phyloP scores from a whole-genome alignment of 805 yeast species.

The Isabelozyma rhagii region DNA sequence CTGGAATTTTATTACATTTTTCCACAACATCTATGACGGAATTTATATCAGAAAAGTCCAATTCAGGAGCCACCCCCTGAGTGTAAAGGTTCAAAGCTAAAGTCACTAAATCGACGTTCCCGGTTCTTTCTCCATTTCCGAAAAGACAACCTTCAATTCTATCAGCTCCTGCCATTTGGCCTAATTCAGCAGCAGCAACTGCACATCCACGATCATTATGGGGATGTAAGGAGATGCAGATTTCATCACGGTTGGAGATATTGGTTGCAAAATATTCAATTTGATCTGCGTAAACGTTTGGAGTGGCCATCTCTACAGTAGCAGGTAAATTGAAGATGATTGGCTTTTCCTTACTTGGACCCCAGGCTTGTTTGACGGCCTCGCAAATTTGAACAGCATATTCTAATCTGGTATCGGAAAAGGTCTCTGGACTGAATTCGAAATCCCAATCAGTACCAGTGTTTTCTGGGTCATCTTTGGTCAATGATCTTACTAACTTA shows the following conservation, averaged over 20 bases:
- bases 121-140: slow-evolving; percentile 87
- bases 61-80: slow-evolving; percentile 68
- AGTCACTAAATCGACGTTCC: slow-evolving; percentile 80
- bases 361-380: slow-evolving; percentile 75
- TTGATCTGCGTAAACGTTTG: slow-evolving; percentile 82
- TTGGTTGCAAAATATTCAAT: slow-evolving; percentile 67
- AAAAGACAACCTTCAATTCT: slow-evolving; percentile 83
- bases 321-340: slow-evolving; percentile 83
- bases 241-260: slow-evolving; percentile 63
- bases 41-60: slow-evolving; percentile 68
- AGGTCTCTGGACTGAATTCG: slow-evolving; percentile 81
- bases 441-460: slow-evolving; percentile 63
- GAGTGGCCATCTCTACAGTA: slow-evolving; percentile 78
- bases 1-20: slow-evolving; percentile 77
- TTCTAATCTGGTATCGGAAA: slow-evolving; percentile 66
- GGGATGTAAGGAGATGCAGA: slow-evolving; percentile 75
- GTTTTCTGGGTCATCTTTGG: slow-evolving; percentile 62
- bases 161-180: slow-evolving; percentile 82
- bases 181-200: slow-evolving; percentile 85
- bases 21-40: slow-evolving; percentile 71
- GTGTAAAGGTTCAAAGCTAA: slow-evolving; percentile 74
- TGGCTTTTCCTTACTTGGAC: slow-evolving; percentile 59
- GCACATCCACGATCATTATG: slow-evolving; percentile 88
- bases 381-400: slow-evolving; percentile 66
- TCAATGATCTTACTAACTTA: slow-evolving; percentile 57